Evolutionary conservation across 495 filamentous ascomycete genomes (phyloP), one percentile per base, ranked within the genome.

Genomic region (Diplogelasinospora grovesii): DNA sequence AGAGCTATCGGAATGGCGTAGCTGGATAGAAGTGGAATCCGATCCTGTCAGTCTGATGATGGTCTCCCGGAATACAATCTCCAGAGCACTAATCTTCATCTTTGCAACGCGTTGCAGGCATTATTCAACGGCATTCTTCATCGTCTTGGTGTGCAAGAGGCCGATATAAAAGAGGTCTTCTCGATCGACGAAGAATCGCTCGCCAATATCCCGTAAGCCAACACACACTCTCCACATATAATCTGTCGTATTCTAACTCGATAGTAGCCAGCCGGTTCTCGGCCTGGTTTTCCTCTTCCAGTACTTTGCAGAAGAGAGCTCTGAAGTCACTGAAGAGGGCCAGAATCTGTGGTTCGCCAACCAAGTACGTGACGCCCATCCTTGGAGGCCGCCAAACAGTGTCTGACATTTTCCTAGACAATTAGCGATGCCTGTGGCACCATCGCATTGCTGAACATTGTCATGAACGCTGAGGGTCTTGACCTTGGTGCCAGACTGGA

Each of bases 281-380:
- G 87, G 89, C 3, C 59, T 95, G 10, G 79, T 97, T 19, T 93
- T 95, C 45, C 74, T 94, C 4, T 90, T 83, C 52, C 75, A 81
- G 43, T 86, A 80, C 62, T 65, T 75, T 29, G 69, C 77, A 43
- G 74, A 82, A 45, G 50, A 61, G 24, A 74, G 58, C 11, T 40
- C 51, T 4, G 53, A 57, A 9, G 52, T 52, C 18, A 33, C 47
- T 1, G 49, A 63, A 27, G 37, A 48, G 27, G 85, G 81, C 44
- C 82, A 85, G 0, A 66, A 79, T 5, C 60, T 95, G 21, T 98
- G 92, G 92, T 96, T 96, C 63, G 88, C 88, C 10, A 96, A 95
- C 51, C 92, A 97, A 66, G 84, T 86, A 49, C 31, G 65, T 44
- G 31, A 10, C 8, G 10, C 5, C 4, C 10, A 14, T n/a, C 14